Conservation (phyloP, 1,284 basidiomycete genomes). For the Malassezia arunalokei region DNA sequence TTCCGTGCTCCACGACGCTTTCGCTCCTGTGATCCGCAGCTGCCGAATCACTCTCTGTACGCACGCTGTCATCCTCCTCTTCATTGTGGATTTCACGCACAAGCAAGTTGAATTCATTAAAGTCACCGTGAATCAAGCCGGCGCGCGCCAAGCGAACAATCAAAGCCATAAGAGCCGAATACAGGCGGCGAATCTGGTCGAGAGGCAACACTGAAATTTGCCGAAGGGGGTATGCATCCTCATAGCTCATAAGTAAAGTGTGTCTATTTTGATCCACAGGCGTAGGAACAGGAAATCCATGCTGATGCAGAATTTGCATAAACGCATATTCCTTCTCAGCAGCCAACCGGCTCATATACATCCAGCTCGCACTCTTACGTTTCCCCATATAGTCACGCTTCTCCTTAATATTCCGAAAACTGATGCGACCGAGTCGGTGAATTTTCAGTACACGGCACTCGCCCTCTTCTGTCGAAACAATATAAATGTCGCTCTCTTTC, state of each 20-base stretch:
- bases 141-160: constrained; percentile 85
- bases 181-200: constrained; percentile 63
- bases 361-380: constrained; percentile 91
- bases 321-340: constrained; percentile 97
- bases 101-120: constrained; percentile 98
- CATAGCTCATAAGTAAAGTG: constrained; percentile 87
- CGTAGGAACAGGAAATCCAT: constrained; percentile 81
- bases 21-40: neutral
- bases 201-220: constrained; percentile 72
- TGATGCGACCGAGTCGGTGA: constrained; percentile 83
- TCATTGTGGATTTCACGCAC: constrained; percentile 52
- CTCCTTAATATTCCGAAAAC: constrained; percentile 89
- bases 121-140: constrained; percentile 95
- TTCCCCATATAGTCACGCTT: constrained; percentile 96
- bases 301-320: constrained; percentile 95
- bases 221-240: constrained; percentile 91
- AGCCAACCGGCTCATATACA: constrained; percentile 95
- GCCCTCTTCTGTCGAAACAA: constrained; percentile 72
- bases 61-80: constrained; percentile 6
- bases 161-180: constrained; percentile 84
- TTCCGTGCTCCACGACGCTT: constrained; percentile 24
- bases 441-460: constrained; percentile 81
- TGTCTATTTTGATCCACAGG: constrained; percentile 91
- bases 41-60: neutral
- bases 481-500: constrained; percentile 94